A percentile compares a stretch with the other conserved stretches of the same genome.
Evolutionary conservation across 2,329 filamentous ascomycete genomes (phyloP).

Genomic region (Epichloe gansuensis): DNA sequence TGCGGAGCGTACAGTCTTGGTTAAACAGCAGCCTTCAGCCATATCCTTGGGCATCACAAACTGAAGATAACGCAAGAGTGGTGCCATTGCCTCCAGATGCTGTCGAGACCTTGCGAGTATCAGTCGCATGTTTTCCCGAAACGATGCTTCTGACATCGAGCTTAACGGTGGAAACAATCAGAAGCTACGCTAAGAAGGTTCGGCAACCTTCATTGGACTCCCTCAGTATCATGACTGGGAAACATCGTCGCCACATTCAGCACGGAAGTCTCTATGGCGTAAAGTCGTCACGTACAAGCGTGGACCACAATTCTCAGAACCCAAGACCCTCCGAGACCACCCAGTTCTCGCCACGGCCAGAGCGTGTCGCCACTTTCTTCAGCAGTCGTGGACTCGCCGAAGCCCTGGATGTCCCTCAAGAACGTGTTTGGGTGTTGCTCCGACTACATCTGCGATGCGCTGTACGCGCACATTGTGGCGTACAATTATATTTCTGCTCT

Average conservation of each 20-base stretch:
- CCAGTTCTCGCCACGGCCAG: slow-evolving; percentile 1
- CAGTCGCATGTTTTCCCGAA: slow-evolving; percentile 44
- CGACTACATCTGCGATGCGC: slow-evolving; percentile 43
- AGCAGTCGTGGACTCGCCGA: slow-evolving; percentile 11
- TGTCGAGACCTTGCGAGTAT: slow-evolving; percentile 41
- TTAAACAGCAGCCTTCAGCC: slow-evolving; percentile 20
- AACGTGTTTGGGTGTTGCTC: slow-evolving; percentile 40
- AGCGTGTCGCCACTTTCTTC: slow-evolving; percentile 9
- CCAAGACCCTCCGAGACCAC: background rate
- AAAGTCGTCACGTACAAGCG: slow-evolving; percentile 22
- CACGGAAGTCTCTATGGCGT: slow-evolving; percentile 23
- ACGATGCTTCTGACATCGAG: slow-evolving; percentile 45
- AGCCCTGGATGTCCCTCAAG: slow-evolving; percentile 33
- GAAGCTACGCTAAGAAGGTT: slow-evolving; percentile 41
- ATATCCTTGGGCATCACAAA: slow-evolving; percentile 16
- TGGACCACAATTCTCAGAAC: slow-evolving; percentile 6
- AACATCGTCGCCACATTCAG: slow-evolving; percentile 4
- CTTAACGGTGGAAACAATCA: slow-evolving; percentile 45
- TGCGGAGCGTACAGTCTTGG: slow-evolving; percentile 25
- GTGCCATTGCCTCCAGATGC: slow-evolving; percentile 41
- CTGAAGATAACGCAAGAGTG: slow-evolving; percentile 25
- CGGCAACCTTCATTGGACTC: slow-evolving; percentile 25
- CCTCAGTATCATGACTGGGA: slow-evolving; percentile 12
- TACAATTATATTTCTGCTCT: slow-evolving; percentile 43
- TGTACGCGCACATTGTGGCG: slow-evolving; percentile 47